Evolutionary conservation across 805 yeast genomes (phyloP), one percentile per base, ranked within the genome.

Genomic region (Clavispora santaluciae): DNA sequence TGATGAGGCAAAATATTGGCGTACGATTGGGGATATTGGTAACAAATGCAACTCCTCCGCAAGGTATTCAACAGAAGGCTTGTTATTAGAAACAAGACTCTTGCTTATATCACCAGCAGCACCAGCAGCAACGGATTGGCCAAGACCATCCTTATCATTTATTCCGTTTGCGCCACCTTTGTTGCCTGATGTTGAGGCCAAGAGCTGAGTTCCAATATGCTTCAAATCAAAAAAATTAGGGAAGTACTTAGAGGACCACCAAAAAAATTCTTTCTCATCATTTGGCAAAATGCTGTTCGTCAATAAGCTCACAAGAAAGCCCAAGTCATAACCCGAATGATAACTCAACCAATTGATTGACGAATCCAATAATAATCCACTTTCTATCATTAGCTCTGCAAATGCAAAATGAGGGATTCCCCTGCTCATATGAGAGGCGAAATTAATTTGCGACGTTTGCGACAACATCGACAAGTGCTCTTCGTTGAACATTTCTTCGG

Each of bases 271-370:
- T 30, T 78, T 76, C 58, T 85, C 90, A 49, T 82, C 85, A 22
- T 75, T 76, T 1, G 98, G 98, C 73, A 91, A 83, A 36, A 72
- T 65, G 37, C 78, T 76, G 61, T 87, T 86, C 52, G 83, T 78
- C 57, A 91, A 70, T 49, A 88, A 70, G 36, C 95, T 79, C 12
- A 89, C 66, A 44, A 93, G 68, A 60, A 90, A 90, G 1, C 98
- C 99, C 58, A 90, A 76, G 61, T 93, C 99, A 63, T 93, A 93
- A 10, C 98, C 99, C 1, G 78, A 82, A 60, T 93, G 97, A 65
- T 84, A 93, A 45, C 95, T 83, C 39, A 88, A 73, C 99, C 99
- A 93, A 39, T 82, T 79, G 35, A 87, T 77, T 25, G 75, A 65
- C 22, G 73, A 72, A 51, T 86, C 81, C 53, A 93, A 67, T 26